A percentile compares a stretch with the other conserved stretches of the same genome.
Conservation (phyloP, 805 yeast species). For the Priceomyces castillae region DNA sequence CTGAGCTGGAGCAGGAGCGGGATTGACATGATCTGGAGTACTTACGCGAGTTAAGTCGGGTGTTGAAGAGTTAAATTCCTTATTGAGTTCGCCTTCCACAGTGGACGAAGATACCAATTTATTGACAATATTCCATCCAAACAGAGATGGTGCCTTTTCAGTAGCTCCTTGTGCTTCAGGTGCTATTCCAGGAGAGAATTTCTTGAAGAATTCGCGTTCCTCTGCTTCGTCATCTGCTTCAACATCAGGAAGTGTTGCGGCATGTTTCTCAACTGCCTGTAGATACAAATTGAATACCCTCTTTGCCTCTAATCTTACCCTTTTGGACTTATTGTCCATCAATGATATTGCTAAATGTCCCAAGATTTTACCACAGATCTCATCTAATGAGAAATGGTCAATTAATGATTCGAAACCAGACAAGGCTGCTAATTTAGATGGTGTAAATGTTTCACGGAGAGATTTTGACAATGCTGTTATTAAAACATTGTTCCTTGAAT, state of each 20-base stretch:
- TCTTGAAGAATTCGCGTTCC: conserved; percentile 36
- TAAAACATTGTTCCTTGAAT: conserved; percentile 66
- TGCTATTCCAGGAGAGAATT: conserved; percentile 17
- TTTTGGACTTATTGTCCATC: conserved; percentile 62
- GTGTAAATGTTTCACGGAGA: conserved; percentile 72
- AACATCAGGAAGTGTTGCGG: conserved; percentile 29
- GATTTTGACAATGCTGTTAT: conserved; percentile 86
- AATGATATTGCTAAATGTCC: conserved; percentile 84
- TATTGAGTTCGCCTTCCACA: conserved; percentile 32
- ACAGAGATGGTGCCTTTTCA: conserved; percentile 11
- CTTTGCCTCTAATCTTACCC: conserved; percentile 72
- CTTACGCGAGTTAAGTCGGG: conserved; percentile 32
- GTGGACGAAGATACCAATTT: conserved; percentile 30
- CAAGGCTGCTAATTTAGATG: conserved; percentile 73
- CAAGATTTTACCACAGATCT: conserved; percentile 74
- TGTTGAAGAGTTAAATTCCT: conserved; percentile 35
- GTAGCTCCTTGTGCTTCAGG: conserved; percentile 5
- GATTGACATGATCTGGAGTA: conserved; percentile 19
- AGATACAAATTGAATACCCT: conserved; percentile 60
- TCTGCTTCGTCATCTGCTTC: conserved; percentile 40
- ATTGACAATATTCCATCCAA: conserved; percentile 40
- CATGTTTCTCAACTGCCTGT: conserved; percentile 37
- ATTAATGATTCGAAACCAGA: conserved; percentile 65
- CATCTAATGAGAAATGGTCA: conserved; percentile 66
- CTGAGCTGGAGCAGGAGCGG: neutral